Evolutionary conservation across 345 rosid genomes (phyloP), one percentile per base, ranked within the genome.

Genomic region (Tarenaya hassleriana): DNA sequence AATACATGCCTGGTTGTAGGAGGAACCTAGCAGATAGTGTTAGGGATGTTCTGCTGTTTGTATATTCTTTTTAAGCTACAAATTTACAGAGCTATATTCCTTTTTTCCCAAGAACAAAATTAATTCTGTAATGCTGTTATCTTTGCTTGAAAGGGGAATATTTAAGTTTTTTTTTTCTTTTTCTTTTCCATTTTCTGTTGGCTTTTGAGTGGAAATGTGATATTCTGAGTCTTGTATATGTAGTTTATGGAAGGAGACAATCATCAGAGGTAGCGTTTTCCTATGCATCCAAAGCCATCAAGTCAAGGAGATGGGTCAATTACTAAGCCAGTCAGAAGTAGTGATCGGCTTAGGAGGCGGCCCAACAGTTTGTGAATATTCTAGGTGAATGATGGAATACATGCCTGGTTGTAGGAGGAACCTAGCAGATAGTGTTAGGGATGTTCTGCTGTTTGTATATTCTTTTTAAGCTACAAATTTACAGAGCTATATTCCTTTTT

Each of bases 291-390:
- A 4, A 83, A 81, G 68, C 78, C 80, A 70, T 71, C 95, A 41
- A 71, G 77, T 69, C 83, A 80, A 74, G 97, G 88, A 71, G 94
- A 85, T 75, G 95, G 84, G 63, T 72, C 95, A 62, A 83, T 60
- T 61, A 34, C 86, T 16, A 60, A 85, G 84, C 94, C 98, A 41
- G 83, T 92, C 32, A 95, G 98, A 37, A 78, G 85, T 12, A 92
- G 98, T 41, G 87, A 78, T 66, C 85, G 98, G 80, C 88, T 83
- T 63, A 78, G 84, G 81, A 80, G 94, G 61, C 79, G 94, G 70
- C 98, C 98, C n/a, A 85, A 35, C 17, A 11, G 32, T 42, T 17
- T 16, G 15, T 10, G 16, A 50, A 18, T 52, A 38, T 10, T 39
- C 54, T 39, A 21, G 17, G 10, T 29, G 17, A 46, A 40, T 40